A percentile compares a stretch with the other conserved stretches of the same genome.
These are phyloP conservation scores for Eimeria sp. DNA, from an alignment of 169 alveolate genomes.

Conservation along the genomic window DNA sequence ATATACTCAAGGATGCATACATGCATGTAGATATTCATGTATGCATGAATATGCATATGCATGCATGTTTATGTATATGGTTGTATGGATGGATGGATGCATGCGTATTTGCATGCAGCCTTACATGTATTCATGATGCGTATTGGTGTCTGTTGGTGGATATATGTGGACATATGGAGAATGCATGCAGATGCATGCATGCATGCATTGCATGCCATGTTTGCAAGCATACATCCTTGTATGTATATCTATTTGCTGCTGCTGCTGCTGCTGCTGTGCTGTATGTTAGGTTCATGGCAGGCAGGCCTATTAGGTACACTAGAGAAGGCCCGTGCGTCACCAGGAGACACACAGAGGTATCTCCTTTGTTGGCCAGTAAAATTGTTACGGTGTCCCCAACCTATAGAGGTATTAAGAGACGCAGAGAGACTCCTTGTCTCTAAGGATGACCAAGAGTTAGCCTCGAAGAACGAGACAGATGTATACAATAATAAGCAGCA, in stretches of 20 bases:
- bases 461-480: slow-evolving; percentile 22
- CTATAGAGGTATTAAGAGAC: not conserved
- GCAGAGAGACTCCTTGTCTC: slow-evolving; percentile 12
- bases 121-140: no score
- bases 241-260: no score
- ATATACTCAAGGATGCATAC: no score
- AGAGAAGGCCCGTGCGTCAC: slow-evolving; percentile 76
- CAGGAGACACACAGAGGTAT: slow-evolving; percentile 41
- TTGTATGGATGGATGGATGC: not conserved
- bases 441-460: slow-evolving; percentile 26
- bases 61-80: no score
- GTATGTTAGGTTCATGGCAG: slow-evolving; percentile 57
- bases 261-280: not conserved
- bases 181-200: not conserved
- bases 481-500: not conserved
- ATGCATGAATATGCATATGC: no score
- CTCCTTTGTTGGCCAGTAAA: slow-evolving; percentile 73
- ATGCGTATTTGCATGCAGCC: not conserved
- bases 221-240: no score
- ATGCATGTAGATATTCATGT: no score
- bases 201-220: not conserved
- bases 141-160: not conserved
- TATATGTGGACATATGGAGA: no score
- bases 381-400: slow-evolving; percentile 57
- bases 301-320: slow-evolving; percentile 70